These are phyloP conservation scores for Lecanicillium sp. DNA, from an alignment of 2,329 filamentous ascomycete species.

Conservation along the genomic window DNA sequence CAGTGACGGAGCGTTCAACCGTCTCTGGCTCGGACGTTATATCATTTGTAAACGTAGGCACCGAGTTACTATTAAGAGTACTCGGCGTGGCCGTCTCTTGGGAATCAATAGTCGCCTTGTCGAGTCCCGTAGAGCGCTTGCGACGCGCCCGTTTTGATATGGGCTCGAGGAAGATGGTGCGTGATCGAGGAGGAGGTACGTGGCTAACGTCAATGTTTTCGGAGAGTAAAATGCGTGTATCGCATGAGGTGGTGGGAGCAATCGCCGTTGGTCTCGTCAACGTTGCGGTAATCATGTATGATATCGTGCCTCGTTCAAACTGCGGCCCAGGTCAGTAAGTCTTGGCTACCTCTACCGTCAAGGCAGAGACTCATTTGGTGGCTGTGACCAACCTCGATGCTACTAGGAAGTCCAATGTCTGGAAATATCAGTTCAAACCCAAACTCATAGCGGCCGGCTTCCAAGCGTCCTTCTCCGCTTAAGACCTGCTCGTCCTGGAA, in stretches of 20 bases:
- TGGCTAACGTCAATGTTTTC: slow-evolving; percentile 80
- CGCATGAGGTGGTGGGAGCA: slow-evolving; percentile 68
- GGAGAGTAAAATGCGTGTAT: slow-evolving; percentile 69
- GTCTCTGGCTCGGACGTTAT: slow-evolving; percentile 25
- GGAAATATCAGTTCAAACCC: slow-evolving; percentile 68
- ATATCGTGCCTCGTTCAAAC: slow-evolving; percentile 93
- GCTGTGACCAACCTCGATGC: slow-evolving; percentile 69
- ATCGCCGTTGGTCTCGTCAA: slow-evolving; percentile 85
- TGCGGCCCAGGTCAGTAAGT: slow-evolving; percentile 35
- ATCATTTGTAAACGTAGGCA: slow-evolving; percentile 17
- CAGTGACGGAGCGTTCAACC: slow-evolving; percentile 30
- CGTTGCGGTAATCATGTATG: slow-evolving; percentile 84
- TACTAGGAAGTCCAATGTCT: slow-evolving; percentile 67
- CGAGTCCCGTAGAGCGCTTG: slow-evolving; percentile 44
- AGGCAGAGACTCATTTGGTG: not conserved
- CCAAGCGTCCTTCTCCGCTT: slow-evolving; percentile 68
- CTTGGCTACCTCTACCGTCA: not conserved
- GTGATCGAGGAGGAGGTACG: slow-evolving; percentile 64
- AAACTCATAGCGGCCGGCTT: slow-evolving; percentile 70
- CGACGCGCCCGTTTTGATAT: slow-evolving; percentile 63
- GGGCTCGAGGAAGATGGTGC: slow-evolving; percentile 80
- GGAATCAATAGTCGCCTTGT: slow-evolving; percentile 34
- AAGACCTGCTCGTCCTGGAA: slow-evolving; percentile 78
- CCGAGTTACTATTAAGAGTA: not conserved
- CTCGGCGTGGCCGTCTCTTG: slow-evolving; percentile 20